Conservation (phyloP, 164 flowering plant species). For the Vitis rupestris region DNA sequence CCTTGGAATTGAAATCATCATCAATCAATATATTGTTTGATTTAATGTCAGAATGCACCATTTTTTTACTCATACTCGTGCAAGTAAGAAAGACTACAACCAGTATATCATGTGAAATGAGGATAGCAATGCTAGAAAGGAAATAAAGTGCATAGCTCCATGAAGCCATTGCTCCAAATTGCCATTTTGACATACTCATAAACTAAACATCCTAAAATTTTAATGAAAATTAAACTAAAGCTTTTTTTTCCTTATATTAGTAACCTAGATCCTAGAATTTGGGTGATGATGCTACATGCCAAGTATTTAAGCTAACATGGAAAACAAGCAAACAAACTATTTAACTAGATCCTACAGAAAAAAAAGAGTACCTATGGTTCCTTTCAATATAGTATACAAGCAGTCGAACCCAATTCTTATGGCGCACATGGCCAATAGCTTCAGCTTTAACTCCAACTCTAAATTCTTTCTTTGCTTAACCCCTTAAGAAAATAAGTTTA, state of each 20-base stretch:
- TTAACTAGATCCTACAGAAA: no score
- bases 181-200: slow-evolving; percentile 78
- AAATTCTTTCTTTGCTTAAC: slow-evolving; percentile 39
- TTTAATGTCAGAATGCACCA: slow-evolving; percentile 76
- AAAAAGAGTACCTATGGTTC: slow-evolving; percentile 42
- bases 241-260: background rate
- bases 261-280: background rate
- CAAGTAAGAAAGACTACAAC: slow-evolving; percentile 69
- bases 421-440: slow-evolving; percentile 78
- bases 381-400: slow-evolving; percentile 74
- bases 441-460: slow-evolving; percentile 59
- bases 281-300: background rate
- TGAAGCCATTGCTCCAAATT: slow-evolving; percentile 81
- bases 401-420: slow-evolving; percentile 78
- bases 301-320: background rate
- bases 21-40: slow-evolving; percentile 77
- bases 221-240: background rate
- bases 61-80: slow-evolving; percentile 83
- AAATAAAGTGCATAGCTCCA: slow-evolving; percentile 50
- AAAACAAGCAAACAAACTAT: no score
- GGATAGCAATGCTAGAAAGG: background rate
- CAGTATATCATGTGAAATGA: slow-evolving; percentile 10
- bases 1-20: slow-evolving; percentile 69
- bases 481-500: background rate
- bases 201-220: slow-evolving; percentile 55